Conservation (phyloP, 2,329 filamentous ascomycete species). For the Aspergillus tubingensis region DNA sequence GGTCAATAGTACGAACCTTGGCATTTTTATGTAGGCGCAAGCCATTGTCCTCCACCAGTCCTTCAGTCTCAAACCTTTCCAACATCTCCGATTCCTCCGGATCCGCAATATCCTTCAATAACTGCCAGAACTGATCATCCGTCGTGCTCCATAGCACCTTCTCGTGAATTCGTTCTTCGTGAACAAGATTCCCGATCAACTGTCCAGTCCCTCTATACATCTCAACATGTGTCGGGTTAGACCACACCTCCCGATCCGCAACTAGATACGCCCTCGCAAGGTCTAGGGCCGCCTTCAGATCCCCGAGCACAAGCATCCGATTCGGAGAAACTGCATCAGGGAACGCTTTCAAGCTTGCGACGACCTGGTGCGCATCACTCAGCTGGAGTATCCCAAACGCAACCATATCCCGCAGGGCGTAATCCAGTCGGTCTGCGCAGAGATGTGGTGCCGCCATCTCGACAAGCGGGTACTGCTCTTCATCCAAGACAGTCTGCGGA, state of each 20-base stretch:
- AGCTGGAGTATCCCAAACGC: conserved; percentile 35
- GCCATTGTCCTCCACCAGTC: neutral
- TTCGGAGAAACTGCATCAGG: conserved; percentile 26
- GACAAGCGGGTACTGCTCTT: conserved; percentile 43
- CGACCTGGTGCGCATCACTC: conserved; percentile 30
- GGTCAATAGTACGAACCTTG: conserved; percentile 3
- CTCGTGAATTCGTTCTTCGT: conserved; percentile 27
- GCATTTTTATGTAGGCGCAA: conserved; percentile 1
- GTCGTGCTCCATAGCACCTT: conserved; percentile 37
- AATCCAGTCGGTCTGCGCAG: conserved; percentile 46
- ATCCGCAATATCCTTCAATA: conserved; percentile 27
- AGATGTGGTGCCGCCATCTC: conserved; percentile 42
- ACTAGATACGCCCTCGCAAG: conserved; percentile 38
- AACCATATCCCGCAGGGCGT: conserved; percentile 41
- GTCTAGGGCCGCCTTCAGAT: conserved; percentile 31
- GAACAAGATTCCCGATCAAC: conserved; percentile 34
- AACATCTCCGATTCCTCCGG: conserved; percentile 7
- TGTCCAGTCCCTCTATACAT: conserved; percentile 37
- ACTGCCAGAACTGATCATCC: conserved; percentile 40
- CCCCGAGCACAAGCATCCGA: conserved; percentile 37
- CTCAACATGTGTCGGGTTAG: conserved; percentile 39
- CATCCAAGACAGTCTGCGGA: conserved; percentile 33
- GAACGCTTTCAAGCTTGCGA: conserved; percentile 31
- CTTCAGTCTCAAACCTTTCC: neutral
- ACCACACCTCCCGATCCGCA: conserved; percentile 42